Evolutionary conservation across 805 yeast species (phyloP), one percentile per base, ranked within the genome.

Genomic region (Clavispora phyllophila): DNA sequence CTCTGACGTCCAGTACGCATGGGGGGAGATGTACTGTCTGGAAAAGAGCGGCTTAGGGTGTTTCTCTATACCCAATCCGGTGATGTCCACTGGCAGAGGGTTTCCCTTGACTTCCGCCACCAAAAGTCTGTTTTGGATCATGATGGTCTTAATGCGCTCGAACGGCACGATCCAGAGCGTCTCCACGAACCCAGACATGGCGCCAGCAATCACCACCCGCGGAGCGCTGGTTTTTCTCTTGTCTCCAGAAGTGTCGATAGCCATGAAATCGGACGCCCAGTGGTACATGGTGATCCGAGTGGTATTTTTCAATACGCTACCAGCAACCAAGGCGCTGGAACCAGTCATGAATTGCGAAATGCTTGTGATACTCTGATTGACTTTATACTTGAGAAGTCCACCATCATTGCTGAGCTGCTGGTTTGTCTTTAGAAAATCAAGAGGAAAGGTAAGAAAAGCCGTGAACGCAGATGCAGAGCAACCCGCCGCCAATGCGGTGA

Each of bases 111-210:
- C 55, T 37, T 58, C 50, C 41, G 45, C 51, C 45, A 55, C 53
- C 43, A 58, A 50, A 41, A 53, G 52, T 38, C 81, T 70, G 56
- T 84, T 81, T 54, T 87, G 95, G 47, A 88, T 82, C 86, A 86
- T 78, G 8, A 84, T 73, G 2, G 85, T 82, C 57, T 88, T 88
- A 50, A 88, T 72, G 55, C 83, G 86, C 57, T 91, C 99, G 60
- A 91, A 90, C 0, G 98, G 99, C 15, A 93, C 85, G 18, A 91
- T 79, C 73, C 85, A 77, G 26, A 89, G 49, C 2, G 95, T 81
- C 61, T 93, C 98, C 35, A 82, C 66, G 44, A 84, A 72, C 2
- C 96, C 98, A 5, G 96, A 85, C 68, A 87, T 76, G 1, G 74
- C 72, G 9, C 95, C 96, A 3, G 96, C 96, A 45, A 85, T 80